Evolutionary conservation across 345 rosid species (phyloP), one percentile per base, ranked within the genome.

Genomic region (Corchorus capsularis): DNA sequence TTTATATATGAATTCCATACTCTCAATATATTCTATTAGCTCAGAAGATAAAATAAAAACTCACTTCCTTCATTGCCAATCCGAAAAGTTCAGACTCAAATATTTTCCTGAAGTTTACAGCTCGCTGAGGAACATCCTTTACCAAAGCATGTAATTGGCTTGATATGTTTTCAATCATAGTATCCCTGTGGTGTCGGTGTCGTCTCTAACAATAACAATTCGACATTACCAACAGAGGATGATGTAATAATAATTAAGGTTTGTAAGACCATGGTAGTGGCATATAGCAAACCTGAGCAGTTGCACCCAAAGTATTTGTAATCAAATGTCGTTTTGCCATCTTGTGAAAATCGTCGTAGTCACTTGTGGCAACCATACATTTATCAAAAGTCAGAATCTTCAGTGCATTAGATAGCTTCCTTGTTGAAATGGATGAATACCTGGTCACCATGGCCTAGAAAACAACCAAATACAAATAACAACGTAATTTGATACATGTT

Each of bases 281-380:
- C 5, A 39, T 6, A 6, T 39, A 66, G 32, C 47, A 67, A 81
- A 93, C 99, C 99, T 95, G 98, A 61, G 97, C 96, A 76, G 71
- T 86, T 2, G 90, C 45, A 80, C 94, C 93, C 75, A 92, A 82
- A 41, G 92, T 83, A 55, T 80, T 86, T 56, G 89, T 70, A 63
- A 91, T 78, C 55, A 96, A 47, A 53, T 77, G 82, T 5, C 91
- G 87, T 83, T 96, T 93, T 8, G 73, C 86, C 71, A 74, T 50
- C 79, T 89, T 92, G 82, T 93, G 98, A 62, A 93, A 96, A 57
- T 92, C 94, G 74, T 78, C 74, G 66, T 93, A 93, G 80, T 92
- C 98, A 79, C 99, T 96, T 0, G 79, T 91, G 34, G 99, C 97
- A 72, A 93, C 99, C 96, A 92, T 92, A 72, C 84, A 71, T 78